Base-by-base conservation (phyloP, 2,329 filamentous ascomycete species). In the Hypoxylon sp. region DNA sequence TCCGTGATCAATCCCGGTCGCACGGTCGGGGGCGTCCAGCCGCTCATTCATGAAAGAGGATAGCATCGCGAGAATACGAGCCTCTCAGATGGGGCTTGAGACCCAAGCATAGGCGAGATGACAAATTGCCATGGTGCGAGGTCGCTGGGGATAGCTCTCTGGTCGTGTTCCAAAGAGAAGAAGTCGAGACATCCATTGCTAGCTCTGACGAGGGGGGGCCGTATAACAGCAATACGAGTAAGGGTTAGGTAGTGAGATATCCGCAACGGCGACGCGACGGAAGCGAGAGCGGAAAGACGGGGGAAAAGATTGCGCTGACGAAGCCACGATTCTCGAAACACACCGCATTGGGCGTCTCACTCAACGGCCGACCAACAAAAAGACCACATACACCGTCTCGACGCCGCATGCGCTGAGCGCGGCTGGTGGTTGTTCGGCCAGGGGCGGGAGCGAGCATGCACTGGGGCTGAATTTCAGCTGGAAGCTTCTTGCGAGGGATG, bases 341-440 rank as follows among this genome's bases (percentile, higher is more conserved):
- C 64, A 70, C 68, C 64, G 68, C 64, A 70, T 59, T 5, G 14
- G 14, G 14, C 20, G 58, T 53, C 49, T 31, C 31, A 27, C 44
- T 56, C 42, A 37, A 37, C 11, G 11, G 22, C 10, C 42, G 56
- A 50, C 44, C 44, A 44, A 22, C 56, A 50, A 27, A 50, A 13
- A 30, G 4, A 17, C 17, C 20, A 30, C 46, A 6, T 27, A 6
- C 49, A 55, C 37, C 49, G 49, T 55, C 59, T 37, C 44, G 10
- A 37, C 31, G n/a, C 17, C 48, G 37, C 50, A 50, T 35, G 20
- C 27, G 10, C 14, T 64, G 27, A 48, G 46, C 46, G 53, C 58
- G 40, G 30, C 59, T 61, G 40, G 25, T 17, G 13, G 37, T 20
- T 46, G 30, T 22, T 22, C 25, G 54, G 10, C 33, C 13, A 46